Evolutionary conservation across 2,329 filamentous ascomycete species (phyloP), one percentile per base, ranked within the genome.

Genomic region (Thermothelomyces thermophilus): DNA sequence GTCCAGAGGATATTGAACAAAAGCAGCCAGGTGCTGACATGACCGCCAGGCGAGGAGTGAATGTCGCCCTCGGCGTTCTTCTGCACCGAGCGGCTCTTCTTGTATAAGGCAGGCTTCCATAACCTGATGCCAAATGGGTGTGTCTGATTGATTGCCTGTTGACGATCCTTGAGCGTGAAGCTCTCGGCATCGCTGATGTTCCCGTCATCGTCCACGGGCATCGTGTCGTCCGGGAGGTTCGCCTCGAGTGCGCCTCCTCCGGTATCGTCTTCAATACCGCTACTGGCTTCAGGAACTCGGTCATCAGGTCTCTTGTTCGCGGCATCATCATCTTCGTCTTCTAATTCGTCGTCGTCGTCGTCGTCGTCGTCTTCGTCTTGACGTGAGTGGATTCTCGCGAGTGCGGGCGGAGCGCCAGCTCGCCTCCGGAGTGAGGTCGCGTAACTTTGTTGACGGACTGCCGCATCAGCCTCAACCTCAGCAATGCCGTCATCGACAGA

Each of bases 111-210:
- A 37, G 93, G 93, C 68, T 98, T 98, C 93, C 93, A 98, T 56
- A 98, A 88, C 66, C 94, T 84, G 65, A 98, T 97, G 74, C 93
- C 93, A 62, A 98, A 98, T 0, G 93, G 93, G 74, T 98, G 93
- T 0, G 93, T 98, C 67, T 95, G 86, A 70, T 98, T 98, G 74
- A 98, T 98, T 57, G 93, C 93, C 66, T 95, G 84, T 69, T 98
- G 93, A 49, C 93, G 83, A 67, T 98, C 93, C 67, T 94, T 95
- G 60, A 98, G 78, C 0, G 93, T 98, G 66, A 98, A 98, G 71
- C 91, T 97, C 70, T 96, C 93, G 1, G 93, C 87, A 60, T 97
- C 93, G 66, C 91, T 96, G 45, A 90, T 63, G 52, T 86, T 82
- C 51, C 72, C 72, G 13, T 74, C 74, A 14, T 77, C 77, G 56